phyloP scores from a whole-genome alignment of 225 moss, liverwort and hornwort species.

The Straminergon stramineum region DNA sequence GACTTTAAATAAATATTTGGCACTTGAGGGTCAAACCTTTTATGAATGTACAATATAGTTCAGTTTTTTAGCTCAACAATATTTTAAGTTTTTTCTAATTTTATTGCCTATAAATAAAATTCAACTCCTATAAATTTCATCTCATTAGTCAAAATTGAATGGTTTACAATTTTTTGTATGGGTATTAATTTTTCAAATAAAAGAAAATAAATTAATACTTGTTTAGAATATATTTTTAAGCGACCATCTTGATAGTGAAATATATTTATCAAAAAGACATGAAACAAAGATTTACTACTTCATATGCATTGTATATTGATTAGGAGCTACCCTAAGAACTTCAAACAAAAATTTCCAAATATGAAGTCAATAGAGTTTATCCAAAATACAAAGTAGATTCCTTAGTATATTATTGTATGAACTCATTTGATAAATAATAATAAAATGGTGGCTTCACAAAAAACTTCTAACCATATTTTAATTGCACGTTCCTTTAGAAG shows the following conservation, averaged over 20 bases:
- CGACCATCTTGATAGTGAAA: not conserved
- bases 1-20: not conserved
- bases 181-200: not conserved
- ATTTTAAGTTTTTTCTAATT: no score
- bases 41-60: not conserved
- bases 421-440: not conserved
- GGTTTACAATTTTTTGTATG: not conserved
- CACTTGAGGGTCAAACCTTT: not conserved
- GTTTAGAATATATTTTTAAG: no score
- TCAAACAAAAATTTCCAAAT: no score
- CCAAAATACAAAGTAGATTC: no score
- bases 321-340: not conserved
- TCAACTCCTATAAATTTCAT: no score
- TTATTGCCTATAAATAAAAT: no score
- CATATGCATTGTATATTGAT: no score
- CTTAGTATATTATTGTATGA: not conserved
- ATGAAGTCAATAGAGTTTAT: not conserved
- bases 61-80: fast-evolving
- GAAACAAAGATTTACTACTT: not conserved
- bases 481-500: fast-evolving
- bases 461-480: not conserved
- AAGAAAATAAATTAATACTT: no score
- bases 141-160: fast-evolving
- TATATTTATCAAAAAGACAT: not conserved
- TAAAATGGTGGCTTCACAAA: no score